Evolutionary conservation across 1,284 basidiomycete species (phyloP).

Genomic region (Grifola frondosa): DNA sequence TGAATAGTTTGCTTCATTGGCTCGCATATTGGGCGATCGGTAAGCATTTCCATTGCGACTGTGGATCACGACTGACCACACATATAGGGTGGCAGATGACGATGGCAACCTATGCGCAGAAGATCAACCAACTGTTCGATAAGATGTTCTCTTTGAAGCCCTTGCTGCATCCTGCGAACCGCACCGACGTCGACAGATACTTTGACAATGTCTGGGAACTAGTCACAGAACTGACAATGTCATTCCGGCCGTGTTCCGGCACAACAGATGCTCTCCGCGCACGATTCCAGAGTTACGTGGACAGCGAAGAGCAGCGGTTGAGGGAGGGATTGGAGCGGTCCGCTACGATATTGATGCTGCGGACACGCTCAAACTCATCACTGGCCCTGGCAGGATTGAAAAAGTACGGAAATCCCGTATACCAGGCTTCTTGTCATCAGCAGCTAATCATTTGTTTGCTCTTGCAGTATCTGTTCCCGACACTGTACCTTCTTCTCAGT

Average conservation of each 20-base stretch:
- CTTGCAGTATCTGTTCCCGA: constrained; percentile 22
- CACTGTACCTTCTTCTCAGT: constrained; percentile 25
- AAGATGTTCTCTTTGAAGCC: constrained; percentile 17
- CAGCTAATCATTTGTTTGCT: too few species aligned
- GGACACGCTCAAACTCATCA: constrained; percentile 24
- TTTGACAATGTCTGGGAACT: constrained; percentile 7
- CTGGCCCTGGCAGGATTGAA: constrained; percentile 22
- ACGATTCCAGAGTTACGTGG: constrained; percentile 23
- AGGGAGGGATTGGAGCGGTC: constrained; percentile 14
- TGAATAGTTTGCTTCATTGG: constrained; percentile 10
- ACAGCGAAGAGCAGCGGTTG: constrained; percentile 25
- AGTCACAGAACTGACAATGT: constrained; percentile 1
- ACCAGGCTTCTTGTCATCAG: not conserved
- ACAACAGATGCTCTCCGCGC: constrained; percentile 1
- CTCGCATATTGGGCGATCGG: constrained; percentile 12
- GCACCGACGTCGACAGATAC: constrained; percentile 16
- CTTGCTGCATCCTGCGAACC: constrained; percentile 20
- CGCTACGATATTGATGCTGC: constrained; percentile 26
- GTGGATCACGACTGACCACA: constrained; percentile 1
- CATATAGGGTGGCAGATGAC: constrained; percentile 25
- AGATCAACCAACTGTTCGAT: constrained; percentile 16
- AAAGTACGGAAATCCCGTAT: constrained; percentile 14
- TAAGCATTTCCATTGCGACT: not conserved
- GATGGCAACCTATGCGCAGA: constrained; percentile 18
- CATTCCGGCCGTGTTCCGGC: constrained; percentile 6